Evolutionary conservation across 495 filamentous ascomycete genomes (phyloP).

Genomic region (Jackrogersella minutella): DNA sequence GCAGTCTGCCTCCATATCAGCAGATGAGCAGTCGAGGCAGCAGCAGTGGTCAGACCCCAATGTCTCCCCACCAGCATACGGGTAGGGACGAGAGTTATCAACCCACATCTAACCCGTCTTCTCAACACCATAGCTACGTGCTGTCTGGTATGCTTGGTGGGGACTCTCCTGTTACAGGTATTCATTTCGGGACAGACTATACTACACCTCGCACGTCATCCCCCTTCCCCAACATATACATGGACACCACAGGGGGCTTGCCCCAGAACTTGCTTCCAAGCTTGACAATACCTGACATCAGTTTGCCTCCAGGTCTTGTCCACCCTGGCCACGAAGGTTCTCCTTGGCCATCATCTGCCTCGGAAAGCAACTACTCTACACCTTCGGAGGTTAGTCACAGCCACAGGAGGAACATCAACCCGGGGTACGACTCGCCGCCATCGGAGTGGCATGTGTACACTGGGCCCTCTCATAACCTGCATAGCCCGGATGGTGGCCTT

Average conservation of each 20-base stretch:
- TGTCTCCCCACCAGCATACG: slow-evolving; percentile 35
- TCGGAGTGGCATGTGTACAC: slow-evolving; percentile 35
- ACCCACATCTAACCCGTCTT: slow-evolving; percentile 21
- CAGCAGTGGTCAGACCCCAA: slow-evolving; percentile 33
- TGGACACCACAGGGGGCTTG: slow-evolving; percentile 26
- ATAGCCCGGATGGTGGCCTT: slow-evolving; percentile 37
- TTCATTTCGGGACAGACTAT: slow-evolving; percentile 27
- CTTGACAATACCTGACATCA: slow-evolving; percentile 47
- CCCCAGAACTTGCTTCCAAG: slow-evolving; percentile 29
- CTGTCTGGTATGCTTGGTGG: slow-evolving; percentile 31
- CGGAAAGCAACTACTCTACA: slow-evolving; percentile 59
- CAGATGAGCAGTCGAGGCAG: slow-evolving; percentile 28
- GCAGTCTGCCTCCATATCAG: slow-evolving; percentile 29
- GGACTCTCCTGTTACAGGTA: slow-evolving; percentile 36
- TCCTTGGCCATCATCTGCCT: slow-evolving; percentile 57
- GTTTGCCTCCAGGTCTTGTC: slow-evolving; percentile 42
- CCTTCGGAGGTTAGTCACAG: slow-evolving; percentile 51
- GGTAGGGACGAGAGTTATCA: slow-evolving; percentile 19
- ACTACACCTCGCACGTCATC: slow-evolving; percentile 42
- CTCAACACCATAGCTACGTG: slow-evolving; percentile 27
- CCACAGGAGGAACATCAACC: slow-evolving; percentile 27
- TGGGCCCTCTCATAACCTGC: slow-evolving; percentile 33
- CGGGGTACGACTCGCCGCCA: slow-evolving; percentile 36
- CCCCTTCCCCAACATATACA: slow-evolving; percentile 25
- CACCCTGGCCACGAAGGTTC: slow-evolving; percentile 50